phyloP scores from a whole-genome alignment of 441 rosid genomes.

The Arabidopsis lyrata region DNA sequence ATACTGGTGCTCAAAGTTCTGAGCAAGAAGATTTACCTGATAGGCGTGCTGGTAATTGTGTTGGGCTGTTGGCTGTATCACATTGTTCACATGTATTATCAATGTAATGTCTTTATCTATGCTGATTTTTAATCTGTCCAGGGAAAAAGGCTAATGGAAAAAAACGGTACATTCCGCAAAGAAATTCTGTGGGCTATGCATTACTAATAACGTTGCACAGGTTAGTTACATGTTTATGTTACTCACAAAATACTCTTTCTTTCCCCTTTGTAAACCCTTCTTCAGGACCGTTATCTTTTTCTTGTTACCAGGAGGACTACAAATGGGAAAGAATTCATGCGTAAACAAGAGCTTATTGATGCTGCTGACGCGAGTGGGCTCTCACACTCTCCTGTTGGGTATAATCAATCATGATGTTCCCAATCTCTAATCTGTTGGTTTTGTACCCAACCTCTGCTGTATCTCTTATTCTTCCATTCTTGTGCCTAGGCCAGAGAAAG shows the following conservation, averaged over 20 bases:
- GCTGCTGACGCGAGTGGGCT: slow-evolving; percentile 95
- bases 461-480: slow-evolving; percentile 32
- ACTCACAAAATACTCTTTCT: slow-evolving; percentile 7
- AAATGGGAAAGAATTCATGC: slow-evolving; percentile 77
- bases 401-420: slow-evolving; percentile 25
- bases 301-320: slow-evolving; percentile 58
- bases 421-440: not conserved
- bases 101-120: slow-evolving; percentile 8
- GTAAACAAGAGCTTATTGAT: slow-evolving; percentile 87
- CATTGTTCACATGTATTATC: slow-evolving; percentile 24
- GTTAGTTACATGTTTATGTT: slow-evolving; percentile 45
- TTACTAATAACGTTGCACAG: slow-evolving; percentile 79
- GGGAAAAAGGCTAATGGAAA: slow-evolving; percentile 60
- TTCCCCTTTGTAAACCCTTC: slow-evolving; percentile 27
- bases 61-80: slow-evolving; percentile 18
- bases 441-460: slow-evolving; percentile 2
- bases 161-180: slow-evolving; percentile 75
- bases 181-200: slow-evolving; percentile 86
- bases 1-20: slow-evolving; percentile 52
- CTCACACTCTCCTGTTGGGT: slow-evolving; percentile 75
- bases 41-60: slow-evolving; percentile 49
- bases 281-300: slow-evolving; percentile 26
- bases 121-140: slow-evolving; percentile 33
- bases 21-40: slow-evolving; percentile 59
- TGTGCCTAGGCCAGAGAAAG: slow-evolving; percentile 77